Percentiles rank a stretch among this genome's conserved stretches.
phyloP scores from a whole-genome alignment of 768 basidiomycete genomes.

The Leccinum aurantiacum region DNA sequence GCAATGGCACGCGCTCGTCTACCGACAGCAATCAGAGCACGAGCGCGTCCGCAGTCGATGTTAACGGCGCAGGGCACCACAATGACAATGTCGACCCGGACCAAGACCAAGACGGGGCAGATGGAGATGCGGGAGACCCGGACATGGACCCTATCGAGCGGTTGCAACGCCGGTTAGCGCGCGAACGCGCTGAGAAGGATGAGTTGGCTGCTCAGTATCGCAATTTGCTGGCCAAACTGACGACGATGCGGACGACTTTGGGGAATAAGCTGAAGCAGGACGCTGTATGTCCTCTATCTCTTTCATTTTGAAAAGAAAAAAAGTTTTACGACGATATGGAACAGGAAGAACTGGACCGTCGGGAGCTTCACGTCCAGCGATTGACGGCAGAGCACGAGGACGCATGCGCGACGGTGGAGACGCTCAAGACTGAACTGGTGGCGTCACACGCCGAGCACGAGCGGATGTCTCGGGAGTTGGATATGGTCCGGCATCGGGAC shows the following conservation, averaged over 20 bases:
- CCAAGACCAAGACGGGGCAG: constrained; percentile 36
- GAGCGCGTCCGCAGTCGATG: constrained; percentile 14
- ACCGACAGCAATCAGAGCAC: constrained; percentile 42
- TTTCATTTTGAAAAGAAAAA: too few relatives aligned
- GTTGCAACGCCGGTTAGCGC: constrained; percentile 73
- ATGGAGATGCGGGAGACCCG: constrained; percentile 23
- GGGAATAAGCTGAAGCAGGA: constrained; percentile 96
- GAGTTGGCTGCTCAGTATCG: constrained; percentile 82
- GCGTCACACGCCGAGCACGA: constrained; percentile 75
- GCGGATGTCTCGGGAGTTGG: constrained; percentile 67
- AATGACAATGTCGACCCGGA: constrained; percentile 33
- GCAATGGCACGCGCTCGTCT: constrained; percentile 36
- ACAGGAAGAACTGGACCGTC: constrained; percentile 97
- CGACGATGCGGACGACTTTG: constrained; percentile 88
- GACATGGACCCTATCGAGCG: constrained; percentile 51
- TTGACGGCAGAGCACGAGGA: constrained; percentile 79
- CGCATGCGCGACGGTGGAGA: constrained; percentile 65
- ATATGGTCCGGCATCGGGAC: constrained; percentile 60
- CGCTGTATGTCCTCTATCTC: constrained; percentile 61
- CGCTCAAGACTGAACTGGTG: constrained; percentile 78
- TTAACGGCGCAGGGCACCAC: constrained; percentile 36
- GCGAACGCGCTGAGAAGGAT: constrained; percentile 84
- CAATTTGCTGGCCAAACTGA: constrained; percentile 82
- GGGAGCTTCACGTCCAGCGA: constrained; percentile 80
- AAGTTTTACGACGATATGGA: constrained; percentile 4